Evolutionary conservation across 2,329 filamentous ascomycete genomes (phyloP).

Genomic region (Elsinoe australis): DNA sequence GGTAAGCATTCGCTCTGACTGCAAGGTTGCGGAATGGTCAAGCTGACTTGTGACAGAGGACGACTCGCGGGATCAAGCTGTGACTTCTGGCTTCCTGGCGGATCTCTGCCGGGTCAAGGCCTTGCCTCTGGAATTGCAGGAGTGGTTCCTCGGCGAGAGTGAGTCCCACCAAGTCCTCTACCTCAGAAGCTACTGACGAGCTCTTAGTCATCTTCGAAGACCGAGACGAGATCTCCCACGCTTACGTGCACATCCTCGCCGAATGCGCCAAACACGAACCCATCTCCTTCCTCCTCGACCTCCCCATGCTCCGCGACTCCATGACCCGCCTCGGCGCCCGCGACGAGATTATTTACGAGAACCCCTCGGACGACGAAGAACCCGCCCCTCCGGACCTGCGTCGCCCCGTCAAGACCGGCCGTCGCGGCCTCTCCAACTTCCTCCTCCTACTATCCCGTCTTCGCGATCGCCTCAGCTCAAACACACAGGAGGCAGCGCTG

Average conservation of each 20-base stretch:
- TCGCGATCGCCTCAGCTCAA: background rate
- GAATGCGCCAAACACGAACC: slow-evolving; percentile 6
- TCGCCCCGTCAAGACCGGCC: background rate
- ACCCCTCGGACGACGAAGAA: background rate
- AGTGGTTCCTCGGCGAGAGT: slow-evolving; percentile 38
- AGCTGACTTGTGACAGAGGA: slow-evolving; percentile 20
- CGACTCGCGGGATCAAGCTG: slow-evolving; percentile 33
- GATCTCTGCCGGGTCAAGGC: slow-evolving; percentile 32
- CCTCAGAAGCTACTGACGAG: no score
- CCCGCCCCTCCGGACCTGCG: background rate
- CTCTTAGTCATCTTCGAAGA: slow-evolving; percentile 25
- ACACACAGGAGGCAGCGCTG: background rate
- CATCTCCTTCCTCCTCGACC: background rate
- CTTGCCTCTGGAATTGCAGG: slow-evolving; percentile 33
- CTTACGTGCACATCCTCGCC: slow-evolving; percentile 27
- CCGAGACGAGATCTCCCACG: slow-evolving; percentile 32
- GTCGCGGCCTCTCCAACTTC: slow-evolving; percentile 3
- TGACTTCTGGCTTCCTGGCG: slow-evolving; percentile 36
- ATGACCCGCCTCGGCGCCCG: slow-evolving; percentile 24
- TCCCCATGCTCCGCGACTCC: slow-evolving; percentile 25
- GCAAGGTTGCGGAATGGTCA: background rate
- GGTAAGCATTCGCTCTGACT: slow-evolving; percentile 21
- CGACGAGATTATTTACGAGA: slow-evolving; percentile 1
- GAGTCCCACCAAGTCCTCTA: no score
- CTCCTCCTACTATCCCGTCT: background rate